These are phyloP conservation scores for Dianthus caryophyllus DNA, from an alignment of 148 eudicot species.

Conservation along the genomic window DNA sequence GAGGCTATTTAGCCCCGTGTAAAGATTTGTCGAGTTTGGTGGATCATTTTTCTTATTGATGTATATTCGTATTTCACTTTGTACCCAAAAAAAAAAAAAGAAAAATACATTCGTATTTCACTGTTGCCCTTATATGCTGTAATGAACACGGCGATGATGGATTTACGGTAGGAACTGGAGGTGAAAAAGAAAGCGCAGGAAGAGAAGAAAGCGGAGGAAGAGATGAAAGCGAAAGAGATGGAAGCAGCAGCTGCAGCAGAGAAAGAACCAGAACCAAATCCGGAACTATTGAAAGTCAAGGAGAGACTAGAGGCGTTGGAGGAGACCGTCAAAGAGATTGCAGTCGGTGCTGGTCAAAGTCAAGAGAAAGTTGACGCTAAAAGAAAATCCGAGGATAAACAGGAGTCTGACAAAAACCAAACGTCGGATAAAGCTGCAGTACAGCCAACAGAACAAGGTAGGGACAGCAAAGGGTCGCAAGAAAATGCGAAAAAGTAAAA, in stretches of 20 bases:
- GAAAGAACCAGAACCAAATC: constrained; percentile 33
- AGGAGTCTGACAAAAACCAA: neutral
- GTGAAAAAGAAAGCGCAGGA: constrained; percentile 64
- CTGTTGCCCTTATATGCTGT: neutral
- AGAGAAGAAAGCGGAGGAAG: constrained; percentile 61
- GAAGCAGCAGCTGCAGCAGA: constrained; percentile 47
- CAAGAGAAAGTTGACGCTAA: constrained; percentile 23
- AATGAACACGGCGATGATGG: neutral
- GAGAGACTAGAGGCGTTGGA: constrained; percentile 67
- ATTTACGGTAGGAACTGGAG: constrained; percentile 53
- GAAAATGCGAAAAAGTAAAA: constrained; percentile 6
- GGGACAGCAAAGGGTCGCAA: constrained; percentile 11
- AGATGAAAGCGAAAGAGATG: constrained; percentile 46
- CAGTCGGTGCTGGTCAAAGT: constrained; percentile 24
- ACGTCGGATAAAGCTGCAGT: constrained; percentile 1
- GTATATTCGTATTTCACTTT: neutral
- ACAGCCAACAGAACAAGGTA: constrained; percentile 16
- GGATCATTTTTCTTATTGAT: neutral
- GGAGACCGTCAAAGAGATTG: constrained; percentile 60
- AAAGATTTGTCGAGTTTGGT: neutral
- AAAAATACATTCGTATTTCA: too few relatives aligned
- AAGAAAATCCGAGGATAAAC: neutral
- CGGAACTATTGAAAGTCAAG: constrained; percentile 55
- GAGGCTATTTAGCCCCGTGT: neutral
- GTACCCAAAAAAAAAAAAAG: too few relatives aligned